Evolutionary conservation across 2,329 filamentous ascomycete genomes (phyloP).

Genomic region (Pseudogymnoascus sp.): DNA sequence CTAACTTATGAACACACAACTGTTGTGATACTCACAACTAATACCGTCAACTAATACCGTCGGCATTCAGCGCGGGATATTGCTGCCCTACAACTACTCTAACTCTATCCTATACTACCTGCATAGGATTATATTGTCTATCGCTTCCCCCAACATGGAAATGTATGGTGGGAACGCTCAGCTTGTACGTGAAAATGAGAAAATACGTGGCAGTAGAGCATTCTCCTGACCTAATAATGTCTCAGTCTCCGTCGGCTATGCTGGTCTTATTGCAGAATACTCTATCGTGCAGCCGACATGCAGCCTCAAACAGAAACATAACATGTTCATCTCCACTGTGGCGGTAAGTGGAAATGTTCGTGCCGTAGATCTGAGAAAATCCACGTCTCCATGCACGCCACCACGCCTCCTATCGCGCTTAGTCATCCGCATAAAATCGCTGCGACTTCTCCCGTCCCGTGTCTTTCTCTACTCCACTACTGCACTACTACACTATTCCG

Average conservation of each 20-base stretch:
- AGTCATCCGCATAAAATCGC: neutral
- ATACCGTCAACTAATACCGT: no score
- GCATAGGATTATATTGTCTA: neutral
- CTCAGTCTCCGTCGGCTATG: neutral
- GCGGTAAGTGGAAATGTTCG: neutral
- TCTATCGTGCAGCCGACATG: neutral
- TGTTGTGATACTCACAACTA: neutral
- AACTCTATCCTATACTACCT: neutral
- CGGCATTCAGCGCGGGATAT: neutral
- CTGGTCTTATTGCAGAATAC: neutral
- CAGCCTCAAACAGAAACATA: conserved; percentile 1
- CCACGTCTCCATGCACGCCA: no score
- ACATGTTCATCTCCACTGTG: neutral
- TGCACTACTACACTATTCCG: neutral
- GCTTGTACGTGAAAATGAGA: neutral
- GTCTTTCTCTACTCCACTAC: neutral
- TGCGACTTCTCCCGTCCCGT: conserved; percentile 2
- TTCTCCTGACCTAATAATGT: neutral
- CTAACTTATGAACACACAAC: neutral
- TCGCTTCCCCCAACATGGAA: neutral
- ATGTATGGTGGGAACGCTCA: neutral
- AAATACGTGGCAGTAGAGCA: neutral
- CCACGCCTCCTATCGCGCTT: neutral
- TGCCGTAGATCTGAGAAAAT: neutral
- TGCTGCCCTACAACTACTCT: neutral